Conservation (phyloP, 805 yeast genomes). For the Ogataea methanolica region DNA sequence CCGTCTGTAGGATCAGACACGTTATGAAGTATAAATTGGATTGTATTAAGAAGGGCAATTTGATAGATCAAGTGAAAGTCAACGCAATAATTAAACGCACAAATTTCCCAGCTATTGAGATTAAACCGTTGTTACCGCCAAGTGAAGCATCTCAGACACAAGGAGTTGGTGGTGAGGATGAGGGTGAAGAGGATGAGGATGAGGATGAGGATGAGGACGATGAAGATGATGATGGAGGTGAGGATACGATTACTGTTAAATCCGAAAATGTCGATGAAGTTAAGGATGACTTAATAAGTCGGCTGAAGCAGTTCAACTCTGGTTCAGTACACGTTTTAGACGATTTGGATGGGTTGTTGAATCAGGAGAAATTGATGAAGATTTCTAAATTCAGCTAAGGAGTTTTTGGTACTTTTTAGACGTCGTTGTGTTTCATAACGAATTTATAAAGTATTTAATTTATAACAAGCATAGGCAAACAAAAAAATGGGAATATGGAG, state of each 20-base stretch:
- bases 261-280: slow-evolving; percentile 8
- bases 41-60: slow-evolving; percentile 49
- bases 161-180: slow-evolving; percentile 31
- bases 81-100: slow-evolving; percentile 40
- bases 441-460: no score
- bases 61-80: slow-evolving; percentile 38
- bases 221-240: slow-evolving; percentile 7
- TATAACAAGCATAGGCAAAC: no score
- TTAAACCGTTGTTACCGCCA: slow-evolving; percentile 9
- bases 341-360: slow-evolving; percentile 22
- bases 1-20: slow-evolving; percentile 60
- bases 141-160: slow-evolving; percentile 18
- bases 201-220: slow-evolving; percentile 25
- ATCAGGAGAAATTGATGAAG: slow-evolving; percentile 23
- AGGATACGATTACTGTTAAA: slow-evolving; percentile 3
- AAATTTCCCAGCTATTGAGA: slow-evolving; percentile 23
- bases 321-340: slow-evolving; percentile 26
- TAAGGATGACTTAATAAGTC: slow-evolving; percentile 31
- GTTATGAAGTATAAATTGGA: slow-evolving; percentile 70
- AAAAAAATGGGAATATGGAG: no score
- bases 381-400: not conserved
- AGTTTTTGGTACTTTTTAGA: no score
- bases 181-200: slow-evolving; percentile 8
- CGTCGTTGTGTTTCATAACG: no score
- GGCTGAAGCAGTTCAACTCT: slow-evolving; percentile 34